These are phyloP conservation scores for Russula dissimulans DNA, from an alignment of 768 basidiomycete genomes.

Conservation along the genomic window DNA sequence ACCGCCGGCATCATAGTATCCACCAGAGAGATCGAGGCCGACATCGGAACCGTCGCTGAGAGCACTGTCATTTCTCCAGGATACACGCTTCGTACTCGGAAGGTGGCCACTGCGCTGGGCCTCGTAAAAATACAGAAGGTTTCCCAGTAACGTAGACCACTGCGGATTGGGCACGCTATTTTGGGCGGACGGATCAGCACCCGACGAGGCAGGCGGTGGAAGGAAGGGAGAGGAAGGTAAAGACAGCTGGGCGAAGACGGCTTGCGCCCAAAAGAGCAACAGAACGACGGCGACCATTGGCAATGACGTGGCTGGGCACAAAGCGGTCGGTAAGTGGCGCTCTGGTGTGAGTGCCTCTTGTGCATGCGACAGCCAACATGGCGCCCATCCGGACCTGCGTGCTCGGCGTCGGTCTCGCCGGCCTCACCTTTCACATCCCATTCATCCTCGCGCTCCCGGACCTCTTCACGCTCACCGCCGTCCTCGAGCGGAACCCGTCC, in stretches of 20 bases:
- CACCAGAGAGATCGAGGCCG: conserved; percentile 70
- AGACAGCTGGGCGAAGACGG: conserved; percentile 44
- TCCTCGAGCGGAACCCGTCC: conserved; percentile 62
- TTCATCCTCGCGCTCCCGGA: conserved; percentile 66
- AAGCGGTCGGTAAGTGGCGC: too few relatives aligned
- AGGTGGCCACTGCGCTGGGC: conserved; percentile 79
- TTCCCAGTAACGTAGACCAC: conserved; percentile 76
- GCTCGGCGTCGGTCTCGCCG: conserved; percentile 63
- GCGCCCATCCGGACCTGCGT: conserved; percentile 56
- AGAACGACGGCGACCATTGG: background rate
- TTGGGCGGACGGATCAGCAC: conserved; percentile 38
- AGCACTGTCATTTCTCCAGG: conserved; percentile 82
- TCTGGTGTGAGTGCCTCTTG: too few relatives aligned
- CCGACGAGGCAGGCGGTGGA: conserved; percentile 51
- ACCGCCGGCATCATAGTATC: conserved; percentile 93
- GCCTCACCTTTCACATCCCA: conserved; percentile 72
- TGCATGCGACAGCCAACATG: background rate
- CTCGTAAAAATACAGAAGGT: conserved; percentile 83
- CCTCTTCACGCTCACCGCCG: conserved; percentile 61
- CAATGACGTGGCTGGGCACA: too few relatives aligned
- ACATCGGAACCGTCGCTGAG: conserved; percentile 68
- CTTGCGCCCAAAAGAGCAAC: conserved; percentile 20
- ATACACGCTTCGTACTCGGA: conserved; percentile 57
- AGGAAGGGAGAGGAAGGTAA: conserved; percentile 57
- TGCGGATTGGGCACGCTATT: conserved; percentile 51